Percentiles rank a stretch among this genome's conserved stretches.
phyloP scores from a whole-genome alignment of 2,329 filamentous ascomycete species.

The Sarocladium oryzae region DNA sequence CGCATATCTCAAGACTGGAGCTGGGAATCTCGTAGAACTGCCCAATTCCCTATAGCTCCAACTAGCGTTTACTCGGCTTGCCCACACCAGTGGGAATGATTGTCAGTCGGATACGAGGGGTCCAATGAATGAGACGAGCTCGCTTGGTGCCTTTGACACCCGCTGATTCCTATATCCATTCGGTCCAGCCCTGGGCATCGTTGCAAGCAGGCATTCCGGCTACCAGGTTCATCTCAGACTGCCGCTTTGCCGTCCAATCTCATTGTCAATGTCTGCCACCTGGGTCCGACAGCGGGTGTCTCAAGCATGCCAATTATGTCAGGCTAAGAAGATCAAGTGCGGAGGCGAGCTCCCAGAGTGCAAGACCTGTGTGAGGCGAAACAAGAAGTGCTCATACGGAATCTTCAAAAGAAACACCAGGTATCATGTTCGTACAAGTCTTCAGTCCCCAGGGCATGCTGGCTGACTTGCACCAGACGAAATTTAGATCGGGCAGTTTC shows the following conservation, averaged over 20 bases:
- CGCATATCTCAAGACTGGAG: too few relatives aligned
- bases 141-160: too few relatives aligned
- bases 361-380: background rate
- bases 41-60: too few relatives aligned
- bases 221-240: background rate
- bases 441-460: background rate
- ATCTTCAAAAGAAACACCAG: background rate
- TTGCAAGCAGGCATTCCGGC: too few relatives aligned
- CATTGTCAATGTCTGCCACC: background rate
- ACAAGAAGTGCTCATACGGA: constrained; percentile 1
- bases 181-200: too few relatives aligned
- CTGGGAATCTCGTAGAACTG: too few relatives aligned
- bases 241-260: too few relatives aligned
- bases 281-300: background rate
- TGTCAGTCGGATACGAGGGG: too few relatives aligned
- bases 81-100: too few relatives aligned
- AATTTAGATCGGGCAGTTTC: background rate
- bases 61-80: too few relatives aligned
- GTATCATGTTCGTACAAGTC: background rate
- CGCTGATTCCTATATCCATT: too few relatives aligned
- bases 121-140: too few relatives aligned
- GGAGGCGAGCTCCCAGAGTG: constrained; percentile 3
- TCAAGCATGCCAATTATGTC: background rate
- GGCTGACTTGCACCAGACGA: background rate
- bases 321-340: constrained; percentile 6